Conservation (phyloP, 768 basidiomycete genomes). For the Mycena crocata region DNA sequence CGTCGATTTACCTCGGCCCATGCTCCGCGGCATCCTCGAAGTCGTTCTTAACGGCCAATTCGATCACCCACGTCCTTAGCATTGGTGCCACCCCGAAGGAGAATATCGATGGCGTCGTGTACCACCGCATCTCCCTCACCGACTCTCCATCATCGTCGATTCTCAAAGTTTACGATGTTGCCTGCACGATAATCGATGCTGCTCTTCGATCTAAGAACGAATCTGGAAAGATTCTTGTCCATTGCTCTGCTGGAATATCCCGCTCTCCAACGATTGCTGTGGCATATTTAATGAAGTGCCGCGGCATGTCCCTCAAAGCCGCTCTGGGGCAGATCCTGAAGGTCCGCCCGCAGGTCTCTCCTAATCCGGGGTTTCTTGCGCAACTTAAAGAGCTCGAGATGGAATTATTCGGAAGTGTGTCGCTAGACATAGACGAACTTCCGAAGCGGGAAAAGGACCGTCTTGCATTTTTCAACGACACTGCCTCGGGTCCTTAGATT, state of each 20-base stretch:
- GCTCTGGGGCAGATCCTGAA: conserved; percentile 49
- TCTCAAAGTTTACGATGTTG: conserved; percentile 37
- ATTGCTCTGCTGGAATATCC: conserved; percentile 58
- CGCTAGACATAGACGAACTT: conserved; percentile 51
- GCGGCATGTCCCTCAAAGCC: conserved; percentile 48
- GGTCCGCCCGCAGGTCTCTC: conserved; percentile 49
- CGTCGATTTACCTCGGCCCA: conserved; percentile 54
- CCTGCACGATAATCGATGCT: conserved; percentile 44
- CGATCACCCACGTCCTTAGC: conserved; percentile 55
- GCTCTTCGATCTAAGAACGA: conserved; percentile 32
- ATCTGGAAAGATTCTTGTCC: conserved; percentile 55
- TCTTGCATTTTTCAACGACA: conserved; percentile 51
- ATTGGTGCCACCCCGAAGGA: conserved; percentile 48
- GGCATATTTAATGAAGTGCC: conserved; percentile 53
- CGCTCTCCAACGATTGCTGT: conserved; percentile 55
- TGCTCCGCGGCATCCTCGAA: conserved; percentile 51
- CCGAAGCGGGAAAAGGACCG: conserved; percentile 47
- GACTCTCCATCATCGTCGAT: conserved; percentile 49
- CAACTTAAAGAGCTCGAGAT: conserved; percentile 53
- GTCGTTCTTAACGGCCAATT: conserved; percentile 45
- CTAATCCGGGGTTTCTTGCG: conserved; percentile 55
- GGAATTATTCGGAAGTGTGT: conserved; percentile 38
- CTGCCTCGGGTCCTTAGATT: too few species aligned
- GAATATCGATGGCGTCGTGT: conserved; percentile 44
- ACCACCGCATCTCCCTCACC: conserved; percentile 51